These are phyloP conservation scores for Suhomyces kunorum DNA, from an alignment of 1,139 yeast genomes.

Conservation along the genomic window DNA sequence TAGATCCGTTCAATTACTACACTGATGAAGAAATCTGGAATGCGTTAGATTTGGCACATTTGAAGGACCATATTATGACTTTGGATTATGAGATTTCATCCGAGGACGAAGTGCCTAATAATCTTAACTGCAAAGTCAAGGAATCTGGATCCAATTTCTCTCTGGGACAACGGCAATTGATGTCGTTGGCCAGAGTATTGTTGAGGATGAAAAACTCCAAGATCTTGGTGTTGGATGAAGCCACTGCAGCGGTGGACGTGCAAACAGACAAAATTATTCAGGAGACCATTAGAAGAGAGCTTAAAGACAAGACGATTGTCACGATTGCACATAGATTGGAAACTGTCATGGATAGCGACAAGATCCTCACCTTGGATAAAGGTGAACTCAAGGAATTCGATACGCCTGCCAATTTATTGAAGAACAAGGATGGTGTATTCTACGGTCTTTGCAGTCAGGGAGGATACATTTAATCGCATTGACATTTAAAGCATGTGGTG, in stretches of 20 bases:
- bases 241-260: constrained; percentile 83
- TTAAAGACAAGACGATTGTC: constrained; percentile 65
- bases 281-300: constrained; percentile 66
- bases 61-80: constrained; percentile 46
- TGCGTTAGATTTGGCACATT: constrained; percentile 53
- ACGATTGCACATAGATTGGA: constrained; percentile 85
- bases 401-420: constrained; percentile 52
- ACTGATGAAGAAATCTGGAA: constrained; percentile 57
- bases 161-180: constrained; percentile 74
- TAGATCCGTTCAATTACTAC: constrained; percentile 58
- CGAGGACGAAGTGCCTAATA: constrained; percentile 19
- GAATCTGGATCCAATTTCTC: constrained; percentile 78
- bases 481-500: no score
- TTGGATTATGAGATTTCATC: constrained; percentile 30
- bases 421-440: constrained; percentile 47
- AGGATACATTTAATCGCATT: constrained; percentile 27
- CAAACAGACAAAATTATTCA: constrained; percentile 77
- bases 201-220: constrained; percentile 53
- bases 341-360: constrained; percentile 79
- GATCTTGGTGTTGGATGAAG: constrained; percentile 74
- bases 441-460: constrained; percentile 55
- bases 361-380: constrained; percentile 64
- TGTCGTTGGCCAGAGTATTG: constrained; percentile 75
- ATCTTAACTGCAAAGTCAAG: constrained; percentile 47
- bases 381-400: constrained; percentile 75